Evolutionary conservation across 306 rosid species (phyloP).

Genomic region (Glycine soja): DNA sequence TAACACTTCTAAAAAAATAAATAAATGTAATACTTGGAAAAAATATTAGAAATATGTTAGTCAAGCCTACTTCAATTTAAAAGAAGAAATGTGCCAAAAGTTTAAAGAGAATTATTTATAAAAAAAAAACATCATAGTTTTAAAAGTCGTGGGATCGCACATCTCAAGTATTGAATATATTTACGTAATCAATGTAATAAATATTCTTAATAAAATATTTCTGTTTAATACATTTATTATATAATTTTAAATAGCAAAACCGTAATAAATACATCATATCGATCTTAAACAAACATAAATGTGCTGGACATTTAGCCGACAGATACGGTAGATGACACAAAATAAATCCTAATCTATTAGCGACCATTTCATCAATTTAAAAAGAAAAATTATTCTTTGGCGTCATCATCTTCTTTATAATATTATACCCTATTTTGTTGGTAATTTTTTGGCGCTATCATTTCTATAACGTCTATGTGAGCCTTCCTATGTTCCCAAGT

Average conservation of each 20-base stretch:
- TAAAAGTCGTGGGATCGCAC: neutral
- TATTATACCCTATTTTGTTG: neutral
- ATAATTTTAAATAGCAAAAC: neutral
- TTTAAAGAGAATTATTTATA: neutral
- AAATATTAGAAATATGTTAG: too few relatives aligned
- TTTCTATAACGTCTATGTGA: conserved; percentile 31
- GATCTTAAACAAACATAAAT: conserved; percentile 30
- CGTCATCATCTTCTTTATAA: conserved; percentile 17
- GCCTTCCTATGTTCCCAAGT: conserved; percentile 50
- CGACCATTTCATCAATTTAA: conserved; percentile 19
- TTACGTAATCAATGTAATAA: neutral
- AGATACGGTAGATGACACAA: conserved; percentile 38
- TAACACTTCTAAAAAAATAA: too few relatives aligned
- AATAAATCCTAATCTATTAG: conserved; percentile 4
- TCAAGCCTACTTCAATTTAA: too few relatives aligned
- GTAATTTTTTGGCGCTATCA: conserved; percentile 38
- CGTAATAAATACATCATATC: neutral
- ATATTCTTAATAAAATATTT: neutral
- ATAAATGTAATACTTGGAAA: too few relatives aligned
- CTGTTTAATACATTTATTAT: neutral
- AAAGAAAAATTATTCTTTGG: conserved; percentile 15
- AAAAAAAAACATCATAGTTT: neutral
- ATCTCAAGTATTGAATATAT: neutral
- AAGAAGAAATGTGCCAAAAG: neutral
- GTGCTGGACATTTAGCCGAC: conserved; percentile 50